Evolutionary conservation across 257 asterid species (phyloP).

Genomic region (Primulina eburnea): DNA sequence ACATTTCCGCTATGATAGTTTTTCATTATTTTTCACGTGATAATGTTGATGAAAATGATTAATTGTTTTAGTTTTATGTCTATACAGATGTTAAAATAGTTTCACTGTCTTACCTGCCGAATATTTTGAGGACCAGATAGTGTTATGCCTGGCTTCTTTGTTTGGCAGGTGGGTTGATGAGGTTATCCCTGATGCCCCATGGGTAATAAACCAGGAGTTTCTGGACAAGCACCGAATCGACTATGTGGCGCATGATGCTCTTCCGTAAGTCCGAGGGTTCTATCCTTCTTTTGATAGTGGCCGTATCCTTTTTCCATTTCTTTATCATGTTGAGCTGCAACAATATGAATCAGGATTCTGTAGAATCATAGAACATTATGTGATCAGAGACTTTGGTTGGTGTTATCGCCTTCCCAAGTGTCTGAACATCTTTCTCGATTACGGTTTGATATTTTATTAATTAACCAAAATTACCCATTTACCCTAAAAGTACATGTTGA

Average conservation of each 20-base stretch:
- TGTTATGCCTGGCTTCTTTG: conserved; percentile 11
- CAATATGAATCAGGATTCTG: neutral
- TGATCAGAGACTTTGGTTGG: neutral
- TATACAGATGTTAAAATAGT: neutral
- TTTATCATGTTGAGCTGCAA: neutral
- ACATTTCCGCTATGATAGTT: neutral
- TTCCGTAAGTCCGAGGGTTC: conserved; percentile 58
- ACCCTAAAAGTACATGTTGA: too few species aligned
- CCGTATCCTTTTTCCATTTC: neutral
- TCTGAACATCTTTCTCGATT: too few species aligned
- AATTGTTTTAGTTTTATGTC: neutral
- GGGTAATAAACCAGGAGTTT: conserved; percentile 91
- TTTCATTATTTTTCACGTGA: neutral
- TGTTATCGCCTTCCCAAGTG: too few species aligned
- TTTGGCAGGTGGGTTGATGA: conserved; percentile 96
- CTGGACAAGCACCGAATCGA: conserved; percentile 80
- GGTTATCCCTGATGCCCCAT: conserved; percentile 95
- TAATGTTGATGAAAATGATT: neutral
- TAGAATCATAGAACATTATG: neutral
- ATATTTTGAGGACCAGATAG: neutral
- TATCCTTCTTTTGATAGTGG: conserved; percentile 19
- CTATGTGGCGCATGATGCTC: conserved; percentile 93
- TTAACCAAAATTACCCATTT: too few species aligned
- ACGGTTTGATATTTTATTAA: too few species aligned
- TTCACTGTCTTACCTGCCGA: conserved; percentile 3